Conservation (phyloP, 176 grass and related monocot genomes). For the Guadua angustifolia region DNA sequence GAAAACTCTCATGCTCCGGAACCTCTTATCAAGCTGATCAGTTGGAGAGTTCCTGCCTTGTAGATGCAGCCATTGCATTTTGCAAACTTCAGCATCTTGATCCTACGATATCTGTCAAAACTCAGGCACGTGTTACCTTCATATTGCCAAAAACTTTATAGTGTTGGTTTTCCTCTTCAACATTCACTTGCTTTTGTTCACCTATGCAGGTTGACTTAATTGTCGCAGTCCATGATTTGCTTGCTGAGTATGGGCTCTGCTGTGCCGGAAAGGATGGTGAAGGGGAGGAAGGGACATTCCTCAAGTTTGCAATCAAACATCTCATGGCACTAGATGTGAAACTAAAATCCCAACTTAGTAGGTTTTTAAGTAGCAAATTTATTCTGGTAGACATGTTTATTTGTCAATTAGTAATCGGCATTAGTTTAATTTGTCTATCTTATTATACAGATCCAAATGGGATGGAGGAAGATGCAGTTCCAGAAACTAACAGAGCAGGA, state of each 20-base stretch:
- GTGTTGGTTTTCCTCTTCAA: constrained; percentile 28
- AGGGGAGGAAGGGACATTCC: constrained; percentile 89
- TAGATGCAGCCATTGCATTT: constrained; percentile 89
- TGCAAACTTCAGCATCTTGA: constrained; percentile 96
- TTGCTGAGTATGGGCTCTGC: constrained; percentile 95
- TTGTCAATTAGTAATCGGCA: constrained; percentile 22
- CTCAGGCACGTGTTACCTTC: constrained; percentile 66
- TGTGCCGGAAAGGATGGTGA: constrained; percentile 74
- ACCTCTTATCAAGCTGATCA: constrained; percentile 64
- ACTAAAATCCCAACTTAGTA: constrained; percentile 87
- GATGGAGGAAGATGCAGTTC: constrained; percentile 57
- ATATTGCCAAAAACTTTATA: constrained; percentile 33
- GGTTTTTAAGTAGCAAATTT: constrained; percentile 42
- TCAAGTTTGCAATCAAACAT: constrained; percentile 97
- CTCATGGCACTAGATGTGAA: constrained; percentile 92
- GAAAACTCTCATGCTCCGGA: constrained; percentile 61
- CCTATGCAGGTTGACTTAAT: constrained; percentile 89
- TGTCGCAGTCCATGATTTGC: constrained; percentile 86
- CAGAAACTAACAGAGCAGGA: constrained; percentile 33
- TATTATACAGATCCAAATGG: constrained; percentile 74
- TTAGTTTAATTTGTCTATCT: constrained; percentile 34
- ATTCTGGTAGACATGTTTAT: constrained; percentile 34
- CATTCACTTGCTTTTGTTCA: constrained; percentile 35
- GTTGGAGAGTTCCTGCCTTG: constrained; percentile 76
- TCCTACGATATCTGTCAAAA: constrained; percentile 78